Evolutionary conservation across 2,329 filamentous ascomycete species (phyloP).

Genomic region (Diaporthe ilicicola): DNA sequence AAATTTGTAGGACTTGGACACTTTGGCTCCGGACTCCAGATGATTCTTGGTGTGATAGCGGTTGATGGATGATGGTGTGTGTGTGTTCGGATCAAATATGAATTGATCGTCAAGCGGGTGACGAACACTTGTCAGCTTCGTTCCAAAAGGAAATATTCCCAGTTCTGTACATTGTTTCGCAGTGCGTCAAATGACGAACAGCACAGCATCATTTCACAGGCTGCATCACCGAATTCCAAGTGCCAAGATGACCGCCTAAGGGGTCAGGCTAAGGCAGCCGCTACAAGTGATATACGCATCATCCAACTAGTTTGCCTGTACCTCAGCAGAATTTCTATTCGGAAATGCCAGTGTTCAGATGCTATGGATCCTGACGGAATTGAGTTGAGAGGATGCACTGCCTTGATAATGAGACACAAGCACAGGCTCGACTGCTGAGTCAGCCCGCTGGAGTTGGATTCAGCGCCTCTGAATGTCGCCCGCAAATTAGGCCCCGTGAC

Average conservation of each 20-base stretch:
- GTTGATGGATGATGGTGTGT: too few relatives aligned
- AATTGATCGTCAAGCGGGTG: neutral
- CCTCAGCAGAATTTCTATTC: neutral
- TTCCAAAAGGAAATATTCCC: neutral
- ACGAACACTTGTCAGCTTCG: neutral
- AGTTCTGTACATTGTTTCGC: neutral
- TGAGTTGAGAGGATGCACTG: too few relatives aligned
- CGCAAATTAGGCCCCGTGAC: constrained; percentile 19
- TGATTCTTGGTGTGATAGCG: neutral
- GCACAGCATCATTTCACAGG: neutral
- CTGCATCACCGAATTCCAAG: neutral
- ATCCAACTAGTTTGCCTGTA: neutral
- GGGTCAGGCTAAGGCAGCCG: too few relatives aligned
- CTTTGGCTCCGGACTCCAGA: neutral
- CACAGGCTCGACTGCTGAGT: neutral
- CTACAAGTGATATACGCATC: neutral
- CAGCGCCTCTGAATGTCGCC: neutral
- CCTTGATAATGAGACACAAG: neutral
- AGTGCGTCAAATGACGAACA: neutral
- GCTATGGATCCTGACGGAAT: neutral
- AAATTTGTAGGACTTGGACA: too few relatives aligned
- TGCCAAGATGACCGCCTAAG: neutral
- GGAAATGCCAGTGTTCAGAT: too few relatives aligned
- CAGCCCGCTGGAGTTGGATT: neutral
- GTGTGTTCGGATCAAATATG: neutral